phyloP scores from a whole-genome alignment of 2,329 filamentous ascomycete species.

The Calonectria pseudoturangicola region DNA sequence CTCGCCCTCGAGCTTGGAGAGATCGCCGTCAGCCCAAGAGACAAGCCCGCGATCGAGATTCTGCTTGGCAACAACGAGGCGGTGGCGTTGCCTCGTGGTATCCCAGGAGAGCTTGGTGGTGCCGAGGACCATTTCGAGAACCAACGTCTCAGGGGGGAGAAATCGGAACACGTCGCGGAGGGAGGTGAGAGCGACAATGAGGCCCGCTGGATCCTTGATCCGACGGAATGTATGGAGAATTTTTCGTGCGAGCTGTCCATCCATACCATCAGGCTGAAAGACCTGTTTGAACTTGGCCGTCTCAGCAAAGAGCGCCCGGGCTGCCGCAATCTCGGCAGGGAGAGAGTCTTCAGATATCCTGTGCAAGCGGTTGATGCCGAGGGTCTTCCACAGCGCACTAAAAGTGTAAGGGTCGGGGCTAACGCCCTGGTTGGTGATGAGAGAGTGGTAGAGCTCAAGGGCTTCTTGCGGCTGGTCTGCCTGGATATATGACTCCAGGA shows the following conservation, averaged over 20 bases:
- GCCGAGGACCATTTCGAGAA: conserved; percentile 67
- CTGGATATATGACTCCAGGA: conserved; percentile 80
- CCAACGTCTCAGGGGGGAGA: conserved; percentile 66
- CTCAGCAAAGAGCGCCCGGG: conserved; percentile 67
- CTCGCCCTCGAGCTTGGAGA: conserved; percentile 60
- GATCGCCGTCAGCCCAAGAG: conserved; percentile 55
- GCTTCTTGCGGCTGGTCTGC: conserved; percentile 74
- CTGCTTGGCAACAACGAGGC: conserved; percentile 65
- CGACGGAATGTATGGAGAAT: conserved; percentile 71
- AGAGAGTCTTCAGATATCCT: conserved; percentile 56
- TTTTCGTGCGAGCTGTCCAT: conserved; percentile 69
- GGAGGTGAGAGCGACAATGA: conserved; percentile 67
- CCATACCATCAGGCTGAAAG: conserved; percentile 65
- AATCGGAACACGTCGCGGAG: conserved; percentile 67
- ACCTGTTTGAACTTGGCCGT: conserved; percentile 69
- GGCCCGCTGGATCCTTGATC: conserved; percentile 65
- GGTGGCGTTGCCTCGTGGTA: conserved; percentile 61
- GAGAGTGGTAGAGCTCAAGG: conserved; percentile 71
- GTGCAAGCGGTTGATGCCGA: conserved; percentile 70
- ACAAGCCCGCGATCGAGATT: conserved; percentile 64
- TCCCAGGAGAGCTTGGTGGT: conserved; percentile 67
- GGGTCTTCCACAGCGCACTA: conserved; percentile 78
- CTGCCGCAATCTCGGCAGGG: conserved; percentile 56
- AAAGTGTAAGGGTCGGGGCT: conserved; percentile 82
- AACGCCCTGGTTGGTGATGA: conserved; percentile 70